Conservation (phyloP, 495 filamentous ascomycete genomes). For the Sordaria brevicollis region DNA sequence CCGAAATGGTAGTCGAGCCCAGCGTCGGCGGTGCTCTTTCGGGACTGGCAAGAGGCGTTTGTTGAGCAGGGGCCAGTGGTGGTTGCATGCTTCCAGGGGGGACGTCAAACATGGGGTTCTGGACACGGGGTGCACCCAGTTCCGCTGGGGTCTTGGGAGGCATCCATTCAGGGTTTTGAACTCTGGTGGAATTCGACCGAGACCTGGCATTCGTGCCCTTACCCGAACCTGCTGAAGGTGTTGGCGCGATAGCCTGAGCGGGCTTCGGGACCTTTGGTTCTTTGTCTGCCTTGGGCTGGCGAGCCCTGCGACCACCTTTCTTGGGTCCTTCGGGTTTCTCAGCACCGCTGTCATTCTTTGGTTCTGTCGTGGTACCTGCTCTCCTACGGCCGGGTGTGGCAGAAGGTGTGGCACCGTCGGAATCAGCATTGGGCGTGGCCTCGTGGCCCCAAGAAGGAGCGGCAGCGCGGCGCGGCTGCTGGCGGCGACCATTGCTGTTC, state of each 20-base stretch:
- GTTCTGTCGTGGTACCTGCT: slow-evolving; percentile 21
- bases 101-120: slow-evolving; percentile 25
- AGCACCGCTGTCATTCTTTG: slow-evolving; percentile 38
- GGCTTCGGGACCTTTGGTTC: slow-evolving; percentile 20
- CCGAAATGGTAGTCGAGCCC: slow-evolving; percentile 24
- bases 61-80: slow-evolving; percentile 24
- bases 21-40: slow-evolving; percentile 24
- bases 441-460: slow-evolving; percentile 42
- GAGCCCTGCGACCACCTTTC: slow-evolving; percentile 31
- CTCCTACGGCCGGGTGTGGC: slow-evolving; percentile 42
- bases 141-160: slow-evolving; percentile 24
- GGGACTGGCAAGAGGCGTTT: slow-evolving; percentile 23
- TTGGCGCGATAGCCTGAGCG: slow-evolving; percentile 30
- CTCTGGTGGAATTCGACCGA: slow-evolving; percentile 34
- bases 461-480: slow-evolving; percentile 40
- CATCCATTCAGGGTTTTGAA: slow-evolving; percentile 26
- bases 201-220: slow-evolving; percentile 29
- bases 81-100: slow-evolving; percentile 27
- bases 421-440: slow-evolving; percentile 35
- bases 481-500: slow-evolving; percentile 36
- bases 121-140: slow-evolving; percentile 12
- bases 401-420: slow-evolving; percentile 43
- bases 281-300: slow-evolving; percentile 34
- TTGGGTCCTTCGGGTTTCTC: slow-evolving; percentile 46
- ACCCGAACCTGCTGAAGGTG: slow-evolving; percentile 20